Base-by-base conservation (phyloP, 2,329 filamentous ascomycete species). In the Sporothrix schenckii region DNA sequence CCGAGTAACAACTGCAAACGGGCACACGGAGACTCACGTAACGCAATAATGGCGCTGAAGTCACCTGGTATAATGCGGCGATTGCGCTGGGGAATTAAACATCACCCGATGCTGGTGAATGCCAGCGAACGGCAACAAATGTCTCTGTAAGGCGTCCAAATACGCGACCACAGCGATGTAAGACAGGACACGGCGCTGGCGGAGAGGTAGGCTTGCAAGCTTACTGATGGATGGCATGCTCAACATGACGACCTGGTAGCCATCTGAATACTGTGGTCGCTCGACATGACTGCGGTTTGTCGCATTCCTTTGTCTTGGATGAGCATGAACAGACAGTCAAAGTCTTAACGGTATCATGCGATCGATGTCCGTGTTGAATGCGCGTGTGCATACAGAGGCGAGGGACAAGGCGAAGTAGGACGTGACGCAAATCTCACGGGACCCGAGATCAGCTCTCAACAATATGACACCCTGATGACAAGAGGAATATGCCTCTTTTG, bases 401-500 rank as follows among this genome's bases (percentile, higher is more conserved):
- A 50, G 27, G n/a, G 19, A 49, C 6, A 41, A 53, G 5, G 54
- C 34, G 11, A 44, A 16, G 13, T 47, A 47, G 50, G 65, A 67
- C 21, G 39, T 27, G 50, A 30, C 44, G 30, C 50, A 67, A 41
- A 56, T 67, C 50, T 54, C 44, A 67, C 50, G 27, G n/a, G n/a
- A 10, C 63, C 47, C 47, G 47, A 21, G 30, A 44, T 53, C 49
- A 53, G 27, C 27, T 50, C 16, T 30, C 7, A 39, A 11, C 47
- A 66, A 67, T 67, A 50, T 21, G 14, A 34, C 49, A 54, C 50
- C 16, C 27, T 50, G 11, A 16, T n/a, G 30, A 1, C 44, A 52
- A 39, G 44, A 39, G 34, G 9, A 54, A 67, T 67, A 52, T 54
- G 30, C 50, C 65, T 47, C 11, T 53, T 34, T 67, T 67, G 49